phyloP scores from a whole-genome alignment of 2,329 filamentous ascomycete genomes.

The Alternaria gansuensis region DNA sequence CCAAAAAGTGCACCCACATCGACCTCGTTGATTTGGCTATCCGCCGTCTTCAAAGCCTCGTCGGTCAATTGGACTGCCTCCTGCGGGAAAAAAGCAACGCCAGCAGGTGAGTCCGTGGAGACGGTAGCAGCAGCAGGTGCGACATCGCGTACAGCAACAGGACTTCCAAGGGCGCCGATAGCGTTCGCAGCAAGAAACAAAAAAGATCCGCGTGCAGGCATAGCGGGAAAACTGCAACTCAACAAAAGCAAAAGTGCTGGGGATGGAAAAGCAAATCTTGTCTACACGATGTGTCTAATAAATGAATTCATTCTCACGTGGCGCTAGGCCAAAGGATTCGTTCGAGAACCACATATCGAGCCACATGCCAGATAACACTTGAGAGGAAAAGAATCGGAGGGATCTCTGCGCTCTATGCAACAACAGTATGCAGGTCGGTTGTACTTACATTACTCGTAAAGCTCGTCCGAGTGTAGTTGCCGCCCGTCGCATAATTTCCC shows the following conservation, averaged over 20 bases:
- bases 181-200: conserved; percentile 13
- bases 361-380: neutral
- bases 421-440: neutral
- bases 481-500: neutral
- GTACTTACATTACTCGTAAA: conserved; percentile 6
- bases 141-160: conserved; percentile 14
- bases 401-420: neutral
- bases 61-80: conserved; percentile 32
- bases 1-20: conserved; percentile 35
- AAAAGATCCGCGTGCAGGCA: conserved; percentile 11
- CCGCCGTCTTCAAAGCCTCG: conserved; percentile 9
- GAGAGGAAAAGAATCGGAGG: neutral
- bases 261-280: neutral
- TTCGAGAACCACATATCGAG: neutral
- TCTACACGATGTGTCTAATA: conserved; percentile 1
- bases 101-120: conserved; percentile 18
- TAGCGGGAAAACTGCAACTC: neutral
- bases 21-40: conserved; percentile 5
- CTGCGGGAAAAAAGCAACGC: conserved; percentile 18
- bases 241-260: neutral
- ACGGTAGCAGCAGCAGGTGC: conserved; percentile 23
- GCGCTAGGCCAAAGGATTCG: neutral
- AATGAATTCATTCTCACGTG: neutral
- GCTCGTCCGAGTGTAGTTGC: neutral
- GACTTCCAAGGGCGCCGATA: conserved; percentile 12